Evolutionary conservation across 495 filamentous ascomycete species (phyloP).

Genomic region (Lasiosphaeriaceae sp.): DNA sequence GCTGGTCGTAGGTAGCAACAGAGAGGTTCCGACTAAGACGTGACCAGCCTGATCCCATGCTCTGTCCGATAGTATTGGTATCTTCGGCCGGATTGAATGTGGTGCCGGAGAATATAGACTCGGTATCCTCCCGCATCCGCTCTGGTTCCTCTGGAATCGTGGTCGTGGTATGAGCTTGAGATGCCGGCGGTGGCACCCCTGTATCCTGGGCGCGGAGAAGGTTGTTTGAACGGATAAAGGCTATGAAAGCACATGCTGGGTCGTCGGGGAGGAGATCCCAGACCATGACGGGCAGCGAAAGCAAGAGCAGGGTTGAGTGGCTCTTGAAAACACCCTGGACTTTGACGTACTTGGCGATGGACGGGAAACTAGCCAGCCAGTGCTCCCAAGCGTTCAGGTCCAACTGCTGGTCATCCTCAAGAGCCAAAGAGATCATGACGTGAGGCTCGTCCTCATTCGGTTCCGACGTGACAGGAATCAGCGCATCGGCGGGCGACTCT

Average conservation of each 20-base stretch:
- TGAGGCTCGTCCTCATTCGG: constrained; percentile 45
- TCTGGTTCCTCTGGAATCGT: neutral
- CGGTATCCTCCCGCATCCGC: constrained; percentile 17
- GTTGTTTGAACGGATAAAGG: constrained; percentile 49
- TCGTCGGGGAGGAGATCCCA: constrained; percentile 51
- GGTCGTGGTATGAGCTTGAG: neutral
- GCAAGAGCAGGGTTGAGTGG: constrained; percentile 45
- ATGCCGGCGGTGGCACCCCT: neutral
- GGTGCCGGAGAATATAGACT: constrained; percentile 26
- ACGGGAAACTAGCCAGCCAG: constrained; percentile 45
- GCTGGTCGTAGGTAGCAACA: neutral
- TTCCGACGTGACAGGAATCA: constrained; percentile 24
- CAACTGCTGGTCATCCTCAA: constrained; percentile 47
- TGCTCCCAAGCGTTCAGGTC: constrained; percentile 45
- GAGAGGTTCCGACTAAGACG: neutral
- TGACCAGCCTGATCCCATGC: neutral
- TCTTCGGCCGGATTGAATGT: constrained; percentile 22
- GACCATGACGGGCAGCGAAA: constrained; percentile 48
- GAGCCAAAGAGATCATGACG: constrained; percentile 50
- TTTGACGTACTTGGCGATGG: constrained; percentile 46
- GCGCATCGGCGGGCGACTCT: constrained; percentile 11
- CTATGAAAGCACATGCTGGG: constrained; percentile 48
- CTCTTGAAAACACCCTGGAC: constrained; percentile 53
- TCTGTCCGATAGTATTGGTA: neutral
- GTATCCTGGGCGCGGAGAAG: constrained; percentile 15